phyloP scores from a whole-genome alignment of 2,329 filamentous ascomycete genomes.

The Byssochlamys sp. region DNA sequence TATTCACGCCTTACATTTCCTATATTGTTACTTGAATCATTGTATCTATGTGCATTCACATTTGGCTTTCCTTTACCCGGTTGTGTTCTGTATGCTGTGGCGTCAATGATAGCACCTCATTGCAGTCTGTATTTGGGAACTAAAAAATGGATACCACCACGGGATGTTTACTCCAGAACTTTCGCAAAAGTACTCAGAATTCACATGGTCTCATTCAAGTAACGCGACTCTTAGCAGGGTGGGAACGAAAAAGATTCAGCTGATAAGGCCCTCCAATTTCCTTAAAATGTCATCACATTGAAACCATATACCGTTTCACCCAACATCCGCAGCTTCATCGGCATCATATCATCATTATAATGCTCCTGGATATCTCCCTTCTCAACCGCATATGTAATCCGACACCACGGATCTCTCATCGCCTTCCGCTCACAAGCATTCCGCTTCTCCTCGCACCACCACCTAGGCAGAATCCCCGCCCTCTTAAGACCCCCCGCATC shows the following conservation, averaged over 20 bases:
- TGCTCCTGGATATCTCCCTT: slow-evolving; percentile 33
- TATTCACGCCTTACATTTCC: background rate
- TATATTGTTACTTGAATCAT: slow-evolving; percentile 4
- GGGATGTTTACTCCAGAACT: background rate
- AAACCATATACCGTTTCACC: slow-evolving; percentile 32
- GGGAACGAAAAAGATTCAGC: no score
- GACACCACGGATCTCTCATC: slow-evolving; percentile 19
- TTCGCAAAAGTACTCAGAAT: background rate
- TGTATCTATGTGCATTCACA: background rate
- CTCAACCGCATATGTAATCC: slow-evolving; percentile 17
- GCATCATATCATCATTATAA: slow-evolving; percentile 37
- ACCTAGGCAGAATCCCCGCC: slow-evolving; percentile 32
- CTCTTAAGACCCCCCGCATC: slow-evolving; percentile 24
- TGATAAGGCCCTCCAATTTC: background rate
- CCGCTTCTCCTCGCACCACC: slow-evolving; percentile 37
- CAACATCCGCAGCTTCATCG: slow-evolving; percentile 45
- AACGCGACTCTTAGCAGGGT: no score
- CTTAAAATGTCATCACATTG: background rate
- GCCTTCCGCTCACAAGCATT: slow-evolving; percentile 30
- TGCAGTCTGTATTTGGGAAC: background rate
- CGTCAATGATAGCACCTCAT: background rate
- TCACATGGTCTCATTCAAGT: background rate
- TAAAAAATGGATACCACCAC: background rate
- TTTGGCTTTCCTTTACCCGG: background rate
- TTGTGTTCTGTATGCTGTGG: slow-evolving; percentile 1